Base-by-base conservation (phyloP, 2,329 filamentous ascomycete genomes). In the Pyrenochaeta sp. region DNA sequence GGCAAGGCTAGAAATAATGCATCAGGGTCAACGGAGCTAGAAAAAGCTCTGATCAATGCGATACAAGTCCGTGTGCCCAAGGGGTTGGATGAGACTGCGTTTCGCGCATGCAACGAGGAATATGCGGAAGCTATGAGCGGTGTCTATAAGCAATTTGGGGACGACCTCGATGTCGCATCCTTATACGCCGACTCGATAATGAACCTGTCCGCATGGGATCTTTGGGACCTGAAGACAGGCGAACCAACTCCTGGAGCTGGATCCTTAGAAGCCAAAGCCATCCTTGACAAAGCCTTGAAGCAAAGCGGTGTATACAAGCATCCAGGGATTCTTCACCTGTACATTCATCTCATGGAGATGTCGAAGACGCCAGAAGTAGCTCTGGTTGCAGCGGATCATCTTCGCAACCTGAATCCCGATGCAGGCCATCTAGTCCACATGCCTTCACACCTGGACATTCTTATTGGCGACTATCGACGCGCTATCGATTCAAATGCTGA, bases 331-430 rank as follows among this genome's bases (percentile, higher is more conserved):
- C 79, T 92, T 5, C 91, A 93, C 72, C 77, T 92, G 32, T 93
- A 93, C 73, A 90, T 92, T 39, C 90, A 92, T 66, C 83, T 91
- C 3, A 90, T 91, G 82, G 90, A 93, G 70, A 92, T 92, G 90
- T 92, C 90, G 0, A 78, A 81, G 0, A 82, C 80, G 0, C 90
- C 90, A 0, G 90, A 91, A 71, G 72, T 77, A 1, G 90, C 88
- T 1, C 73, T 91, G 15, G 78, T 83, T 0, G 80, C 84, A 0
- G 89, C 89, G 5, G 84, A 92, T 66, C 77, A 80, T 15, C 81
- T 92, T 10, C 86, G 90, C 24, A 82, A 81, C 9, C 81, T 92
- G 2, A 85, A 90, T 0, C 90, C 90, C 0, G 89, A 92, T 70
- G 83, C 86, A 0, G 90, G 90, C 0, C 90, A 93, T 73, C 78